Evolutionary conservation across 2,329 filamentous ascomycete genomes (phyloP).

Genomic region (Paecilomyces formosus): DNA sequence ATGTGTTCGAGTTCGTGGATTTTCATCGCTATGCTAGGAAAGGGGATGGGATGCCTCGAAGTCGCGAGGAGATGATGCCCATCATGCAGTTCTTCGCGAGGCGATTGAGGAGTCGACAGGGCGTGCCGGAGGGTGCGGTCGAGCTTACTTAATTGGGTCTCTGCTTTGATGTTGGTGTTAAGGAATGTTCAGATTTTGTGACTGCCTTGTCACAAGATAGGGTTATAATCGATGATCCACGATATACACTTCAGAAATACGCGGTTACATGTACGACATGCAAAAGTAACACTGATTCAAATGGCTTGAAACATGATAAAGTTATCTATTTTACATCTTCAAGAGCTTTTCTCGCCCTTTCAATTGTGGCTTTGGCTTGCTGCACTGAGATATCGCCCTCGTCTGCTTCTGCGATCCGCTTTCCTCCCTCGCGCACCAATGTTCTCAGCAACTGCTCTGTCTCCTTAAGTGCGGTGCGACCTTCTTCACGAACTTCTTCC

Average conservation of each 20-base stretch:
- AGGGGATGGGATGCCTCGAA: slow-evolving; percentile 76
- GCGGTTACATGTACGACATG: too few species aligned
- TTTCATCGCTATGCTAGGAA: slow-evolving; percentile 61
- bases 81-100: slow-evolving; percentile 69
- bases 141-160: slow-evolving; percentile 24
- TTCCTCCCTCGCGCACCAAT: slow-evolving; percentile 40
- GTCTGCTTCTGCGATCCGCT: slow-evolving; percentile 23
- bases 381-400: slow-evolving; percentile 33
- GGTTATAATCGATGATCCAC: too few species aligned
- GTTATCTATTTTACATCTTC: slow-evolving; percentile 20
- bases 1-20: slow-evolving; percentile 59
- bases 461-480: slow-evolving; percentile 46
- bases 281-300: background rate
- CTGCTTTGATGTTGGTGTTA: too few species aligned
- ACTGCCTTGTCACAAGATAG: too few species aligned
- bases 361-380: slow-evolving; percentile 38
- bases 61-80: slow-evolving; percentile 77
- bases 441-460: slow-evolving; percentile 45
- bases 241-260: too few species aligned
- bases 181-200: too few species aligned
- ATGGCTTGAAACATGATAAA: background rate
- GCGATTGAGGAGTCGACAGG: slow-evolving; percentile 34
- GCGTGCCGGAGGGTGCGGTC: slow-evolving; percentile 39
- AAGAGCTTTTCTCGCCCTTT: slow-evolving; percentile 40
- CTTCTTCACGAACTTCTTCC: slow-evolving; percentile 48